A percentile compares a stretch with the other conserved stretches of the same genome.
These are phyloP conservation scores for Cruciata laevipes DNA, from an alignment of 257 asterid genomes.

Conservation along the genomic window DNA sequence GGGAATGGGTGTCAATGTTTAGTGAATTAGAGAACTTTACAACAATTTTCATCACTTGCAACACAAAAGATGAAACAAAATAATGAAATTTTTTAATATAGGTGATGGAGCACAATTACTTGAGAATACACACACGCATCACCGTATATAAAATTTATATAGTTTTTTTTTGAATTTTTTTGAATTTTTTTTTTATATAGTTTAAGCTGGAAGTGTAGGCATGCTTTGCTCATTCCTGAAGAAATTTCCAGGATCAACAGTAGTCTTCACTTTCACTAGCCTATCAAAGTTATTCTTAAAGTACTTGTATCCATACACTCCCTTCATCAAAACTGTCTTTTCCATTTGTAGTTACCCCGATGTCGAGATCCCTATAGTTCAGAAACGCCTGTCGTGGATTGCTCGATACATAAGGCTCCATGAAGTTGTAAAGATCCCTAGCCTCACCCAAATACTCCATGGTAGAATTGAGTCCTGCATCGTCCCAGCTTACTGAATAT, in stretches of 20 bases:
- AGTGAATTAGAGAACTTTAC: too few species aligned
- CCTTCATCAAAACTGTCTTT: constrained; percentile 10
- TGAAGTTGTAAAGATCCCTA: constrained; percentile 14
- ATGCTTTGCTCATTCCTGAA: constrained; percentile 17
- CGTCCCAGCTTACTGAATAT: constrained; percentile 23
- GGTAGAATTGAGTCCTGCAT: constrained; percentile 8
- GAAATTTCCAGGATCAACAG: constrained; percentile 4
- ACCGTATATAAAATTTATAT: too few species aligned
- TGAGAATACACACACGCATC: too few species aligned
- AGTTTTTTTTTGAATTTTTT: too few species aligned
- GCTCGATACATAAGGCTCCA: constrained; percentile 24
- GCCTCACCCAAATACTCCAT: neutral
- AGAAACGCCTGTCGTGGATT: constrained; percentile 24
- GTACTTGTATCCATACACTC: constrained; percentile 14
- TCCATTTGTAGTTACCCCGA: constrained; percentile 6
- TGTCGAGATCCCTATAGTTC: constrained; percentile 24
- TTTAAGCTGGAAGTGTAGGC: neutral
- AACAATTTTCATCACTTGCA: too few species aligned
- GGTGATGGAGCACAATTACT: too few species aligned
- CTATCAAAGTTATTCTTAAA: constrained; percentile 11
- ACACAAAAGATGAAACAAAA: too few species aligned
- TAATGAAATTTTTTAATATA: too few species aligned
- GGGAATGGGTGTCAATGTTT: too few species aligned
- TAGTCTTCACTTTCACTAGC: constrained; percentile 4
- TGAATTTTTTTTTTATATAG: too few species aligned